These are phyloP conservation scores for Nyssa sinensis DNA, from an alignment of 148 eudicot species.

Conservation along the genomic window DNA sequence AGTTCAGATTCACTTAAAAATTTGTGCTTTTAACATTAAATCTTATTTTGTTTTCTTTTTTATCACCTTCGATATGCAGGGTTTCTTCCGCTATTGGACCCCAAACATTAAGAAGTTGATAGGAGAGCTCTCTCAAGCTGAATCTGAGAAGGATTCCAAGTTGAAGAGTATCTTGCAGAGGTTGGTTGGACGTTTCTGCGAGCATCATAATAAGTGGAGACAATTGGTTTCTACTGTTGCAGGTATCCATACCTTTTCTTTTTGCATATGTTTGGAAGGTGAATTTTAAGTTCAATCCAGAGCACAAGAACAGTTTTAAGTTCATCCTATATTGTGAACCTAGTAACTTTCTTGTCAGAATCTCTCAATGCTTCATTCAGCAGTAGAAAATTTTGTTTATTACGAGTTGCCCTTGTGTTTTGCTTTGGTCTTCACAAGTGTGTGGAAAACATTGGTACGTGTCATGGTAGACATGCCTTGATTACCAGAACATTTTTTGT, in stretches of 20 bases:
- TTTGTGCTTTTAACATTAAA: not conserved
- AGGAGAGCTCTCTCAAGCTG: slow-evolving; percentile 69
- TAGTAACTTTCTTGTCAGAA: not conserved
- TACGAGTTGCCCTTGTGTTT: not conserved
- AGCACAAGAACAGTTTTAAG: not conserved
- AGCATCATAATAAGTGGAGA: slow-evolving; percentile 86
- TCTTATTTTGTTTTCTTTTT: not conserved
- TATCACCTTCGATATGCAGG: slow-evolving; percentile 41
- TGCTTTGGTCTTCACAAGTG: not conserved
- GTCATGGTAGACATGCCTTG: not conserved
- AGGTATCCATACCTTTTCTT: slow-evolving; percentile 42
- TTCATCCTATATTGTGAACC: not conserved
- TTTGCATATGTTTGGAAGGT: not conserved
- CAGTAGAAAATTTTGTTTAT: not conserved
- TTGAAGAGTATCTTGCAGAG: slow-evolving; percentile 79
- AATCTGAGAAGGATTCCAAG: slow-evolving; percentile 82
- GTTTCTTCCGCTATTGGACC: slow-evolving; percentile 85
- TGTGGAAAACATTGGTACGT: not conserved
- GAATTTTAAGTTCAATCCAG: no score
- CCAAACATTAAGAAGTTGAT: slow-evolving; percentile 66
- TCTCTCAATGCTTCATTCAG: not conserved
- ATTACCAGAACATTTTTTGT: not conserved
- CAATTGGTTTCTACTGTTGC: slow-evolving; percentile 73
- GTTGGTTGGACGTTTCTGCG: slow-evolving; percentile 76
- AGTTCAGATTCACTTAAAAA: not conserved